Percentiles rank a stretch among this genome's conserved stretches.
These are phyloP conservation scores for Durusdinium trenchii DNA, from an alignment of 73 alveolate species.

Conservation along the genomic window DNA sequence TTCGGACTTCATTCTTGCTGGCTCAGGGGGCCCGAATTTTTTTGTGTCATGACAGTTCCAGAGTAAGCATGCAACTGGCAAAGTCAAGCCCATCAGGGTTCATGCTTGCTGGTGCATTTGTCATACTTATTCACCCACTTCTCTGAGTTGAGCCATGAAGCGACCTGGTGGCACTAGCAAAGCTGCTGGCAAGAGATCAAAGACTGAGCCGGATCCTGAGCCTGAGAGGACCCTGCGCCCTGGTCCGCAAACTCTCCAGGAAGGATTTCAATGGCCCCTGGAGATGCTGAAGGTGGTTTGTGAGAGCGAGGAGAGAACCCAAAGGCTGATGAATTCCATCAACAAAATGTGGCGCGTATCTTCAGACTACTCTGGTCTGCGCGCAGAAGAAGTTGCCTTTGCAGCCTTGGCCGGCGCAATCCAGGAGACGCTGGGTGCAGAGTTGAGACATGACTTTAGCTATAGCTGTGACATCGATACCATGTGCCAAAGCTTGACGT, in stretches of 20 bases:
- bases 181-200: too few species aligned
- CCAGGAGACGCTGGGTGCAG: neutral
- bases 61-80: too few species aligned
- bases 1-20: too few species aligned
- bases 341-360: neutral
- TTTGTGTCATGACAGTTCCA: too few species aligned
- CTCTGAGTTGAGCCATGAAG: too few species aligned
- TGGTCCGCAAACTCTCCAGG: neutral
- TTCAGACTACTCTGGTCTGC: conserved; percentile 21
- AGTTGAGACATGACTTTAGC: neutral
- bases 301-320: neutral
- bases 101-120: too few species aligned
- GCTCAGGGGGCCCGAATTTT: too few species aligned
- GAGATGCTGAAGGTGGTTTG: neutral
- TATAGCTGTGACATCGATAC: neutral
- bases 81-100: too few species aligned
- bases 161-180: too few species aligned
- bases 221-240: too few species aligned
- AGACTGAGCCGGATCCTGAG: too few species aligned
- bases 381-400: conserved; percentile 9
- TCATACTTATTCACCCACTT: too few species aligned
- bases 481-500: neutral
- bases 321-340: neutral
- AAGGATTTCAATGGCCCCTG: neutral
- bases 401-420: neutral